These are phyloP conservation scores for Epithemia pelagica DNA, from an alignment of 108 stramenopile genomes.

Conservation along the genomic window DNA sequence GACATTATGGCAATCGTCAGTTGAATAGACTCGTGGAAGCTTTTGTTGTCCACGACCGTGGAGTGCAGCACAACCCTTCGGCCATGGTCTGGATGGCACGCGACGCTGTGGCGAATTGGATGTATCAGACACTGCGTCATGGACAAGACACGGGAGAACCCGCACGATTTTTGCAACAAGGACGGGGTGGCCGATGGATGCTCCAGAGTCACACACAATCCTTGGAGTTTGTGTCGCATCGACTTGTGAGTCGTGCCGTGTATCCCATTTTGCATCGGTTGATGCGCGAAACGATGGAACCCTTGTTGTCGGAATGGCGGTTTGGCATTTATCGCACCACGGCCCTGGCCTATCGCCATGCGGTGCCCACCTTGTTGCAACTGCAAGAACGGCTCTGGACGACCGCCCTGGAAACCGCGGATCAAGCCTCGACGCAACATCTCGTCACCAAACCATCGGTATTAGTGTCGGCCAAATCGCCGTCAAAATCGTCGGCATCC, in stretches of 20 bases:
- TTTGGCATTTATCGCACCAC: not conserved
- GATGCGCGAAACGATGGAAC: not conserved
- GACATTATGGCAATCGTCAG: conserved; percentile 22
- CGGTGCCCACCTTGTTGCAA: not conserved
- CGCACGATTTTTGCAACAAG: conserved; percentile 9
- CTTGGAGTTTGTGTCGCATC: not conserved
- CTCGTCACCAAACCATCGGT: no score
- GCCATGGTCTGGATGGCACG: not conserved
- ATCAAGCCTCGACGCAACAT: no score
- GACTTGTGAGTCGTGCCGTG: not conserved
- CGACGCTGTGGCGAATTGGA: not conserved
- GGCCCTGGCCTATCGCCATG: not conserved
- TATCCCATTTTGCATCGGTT: not conserved
- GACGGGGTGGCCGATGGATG: conserved; percentile 3
- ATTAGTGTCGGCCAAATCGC: no score
- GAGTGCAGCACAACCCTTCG: not conserved
- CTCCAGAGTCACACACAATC: not conserved
- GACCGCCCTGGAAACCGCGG: no score
- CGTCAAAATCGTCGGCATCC: not conserved
- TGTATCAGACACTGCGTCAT: no score
- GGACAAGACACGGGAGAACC: no score
- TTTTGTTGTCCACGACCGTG: no score
- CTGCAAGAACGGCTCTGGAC: not conserved
- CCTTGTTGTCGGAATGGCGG: not conserved
- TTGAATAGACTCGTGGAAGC: not conserved